Percentiles rank a stretch among this genome's conserved stretches.
Conservation (phyloP, 345 rosid genomes). For the Heritiera littoralis region DNA sequence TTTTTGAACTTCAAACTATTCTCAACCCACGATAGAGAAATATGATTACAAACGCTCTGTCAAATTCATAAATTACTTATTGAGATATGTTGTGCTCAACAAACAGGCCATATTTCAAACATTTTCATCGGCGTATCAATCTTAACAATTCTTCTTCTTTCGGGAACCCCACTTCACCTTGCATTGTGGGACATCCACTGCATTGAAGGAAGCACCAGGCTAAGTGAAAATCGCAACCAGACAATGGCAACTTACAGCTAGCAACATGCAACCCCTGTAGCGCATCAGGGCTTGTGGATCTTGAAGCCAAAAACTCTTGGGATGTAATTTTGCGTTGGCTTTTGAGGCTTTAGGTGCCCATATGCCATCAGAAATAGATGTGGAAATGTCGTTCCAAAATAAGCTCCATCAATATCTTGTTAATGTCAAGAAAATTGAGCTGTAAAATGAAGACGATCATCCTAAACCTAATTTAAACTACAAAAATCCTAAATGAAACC, state of each 20-base stretch:
- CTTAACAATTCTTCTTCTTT: background rate
- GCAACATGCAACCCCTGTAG: conserved; percentile 19
- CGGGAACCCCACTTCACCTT: conserved; percentile 20
- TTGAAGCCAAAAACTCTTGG: conserved; percentile 95
- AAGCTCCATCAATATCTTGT: conserved; percentile 92
- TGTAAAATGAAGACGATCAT: background rate
- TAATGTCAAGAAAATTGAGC: conserved; percentile 38
- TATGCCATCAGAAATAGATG: conserved; percentile 89
- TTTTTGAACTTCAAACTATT: conserved; percentile 24
- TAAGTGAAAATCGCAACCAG: background rate
- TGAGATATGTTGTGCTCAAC: conserved; percentile 14
- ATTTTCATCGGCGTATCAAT: conserved; percentile 22
- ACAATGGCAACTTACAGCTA: background rate
- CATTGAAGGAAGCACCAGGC: conserved; percentile 6
- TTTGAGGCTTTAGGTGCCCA: conserved; percentile 86
- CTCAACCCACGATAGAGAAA: conserved; percentile 10
- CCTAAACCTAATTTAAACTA: too few species aligned
- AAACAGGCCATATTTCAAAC: conserved; percentile 23
- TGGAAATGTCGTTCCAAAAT: conserved; percentile 90
- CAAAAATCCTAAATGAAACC: too few species aligned
- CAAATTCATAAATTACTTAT: conserved; percentile 21
- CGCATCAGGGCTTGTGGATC: conserved; percentile 73
- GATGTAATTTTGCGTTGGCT: conserved; percentile 62
- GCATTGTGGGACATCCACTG: conserved; percentile 12
- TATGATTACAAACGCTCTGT: conserved; percentile 26